These are phyloP conservation scores for Pichia norvegensis DNA, from an alignment of 1,139 yeast species.

Conservation along the genomic window DNA sequence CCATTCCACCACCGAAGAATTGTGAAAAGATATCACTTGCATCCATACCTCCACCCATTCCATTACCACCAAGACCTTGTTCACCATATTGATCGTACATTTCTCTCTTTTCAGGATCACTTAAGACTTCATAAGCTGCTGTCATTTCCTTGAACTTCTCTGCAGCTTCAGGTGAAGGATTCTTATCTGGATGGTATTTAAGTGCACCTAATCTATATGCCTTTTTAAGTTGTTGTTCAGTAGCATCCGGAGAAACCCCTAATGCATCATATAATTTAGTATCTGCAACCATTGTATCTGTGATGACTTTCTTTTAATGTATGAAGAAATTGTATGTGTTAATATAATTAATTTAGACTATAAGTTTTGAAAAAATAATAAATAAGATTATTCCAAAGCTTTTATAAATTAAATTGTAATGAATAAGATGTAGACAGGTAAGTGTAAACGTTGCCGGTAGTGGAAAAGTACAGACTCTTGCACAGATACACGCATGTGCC, in stretches of 20 bases:
- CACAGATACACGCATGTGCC: not conserved
- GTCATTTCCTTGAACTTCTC: conserved; percentile 88
- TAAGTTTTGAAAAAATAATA: too few relatives aligned
- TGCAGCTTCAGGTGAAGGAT: conserved; percentile 81
- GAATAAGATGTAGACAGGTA: not conserved
- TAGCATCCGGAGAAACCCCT: conserved; percentile 74
- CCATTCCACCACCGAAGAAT: conserved; percentile 73
- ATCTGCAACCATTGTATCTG: conserved; percentile 67
- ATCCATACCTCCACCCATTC: conserved; percentile 65
- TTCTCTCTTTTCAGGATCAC: conserved; percentile 84
- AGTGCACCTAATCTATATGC: conserved; percentile 92
- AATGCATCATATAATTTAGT: conserved; percentile 79
- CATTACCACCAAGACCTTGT: conserved; percentile 77
- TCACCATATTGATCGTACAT: conserved; percentile 86
- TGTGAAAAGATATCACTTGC: conserved; percentile 82
- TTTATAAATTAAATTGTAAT: too few relatives aligned
- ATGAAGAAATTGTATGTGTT: not conserved
- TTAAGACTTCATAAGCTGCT: conserved; percentile 81
- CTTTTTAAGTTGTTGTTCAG: conserved; percentile 81
- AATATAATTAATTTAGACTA: too few relatives aligned
- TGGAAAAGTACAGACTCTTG: not conserved
- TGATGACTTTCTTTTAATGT: not conserved
- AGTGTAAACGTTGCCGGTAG: not conserved
- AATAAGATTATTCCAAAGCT: too few relatives aligned
- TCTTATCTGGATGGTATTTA: conserved; percentile 94